Evolutionary conservation across 108 stramenopile species (phyloP).

Genomic region (Skeletonema grethae): DNA sequence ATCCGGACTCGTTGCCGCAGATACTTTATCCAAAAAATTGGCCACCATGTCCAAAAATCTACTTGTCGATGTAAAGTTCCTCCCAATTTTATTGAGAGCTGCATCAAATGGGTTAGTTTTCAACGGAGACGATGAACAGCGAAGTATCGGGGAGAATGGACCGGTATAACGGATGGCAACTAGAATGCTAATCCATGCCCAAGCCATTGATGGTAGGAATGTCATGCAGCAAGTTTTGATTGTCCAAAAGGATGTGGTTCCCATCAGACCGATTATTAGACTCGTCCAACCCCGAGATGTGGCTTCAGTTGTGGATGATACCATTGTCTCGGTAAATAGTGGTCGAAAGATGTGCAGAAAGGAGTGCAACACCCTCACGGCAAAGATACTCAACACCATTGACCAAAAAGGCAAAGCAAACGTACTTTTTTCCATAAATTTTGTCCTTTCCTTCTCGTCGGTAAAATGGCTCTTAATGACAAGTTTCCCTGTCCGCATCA

Average conservation of each 20-base stretch:
- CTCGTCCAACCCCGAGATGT: slow-evolving; percentile 2
- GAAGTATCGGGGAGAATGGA: slow-evolving; percentile 23
- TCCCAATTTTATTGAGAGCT: slow-evolving; percentile 12
- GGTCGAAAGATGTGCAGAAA: not conserved
- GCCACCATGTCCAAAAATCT: slow-evolving; percentile 45
- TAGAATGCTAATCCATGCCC: slow-evolving; percentile 17
- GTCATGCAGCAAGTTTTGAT: not conserved
- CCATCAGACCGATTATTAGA: not conserved
- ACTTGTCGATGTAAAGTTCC: slow-evolving; percentile 33
- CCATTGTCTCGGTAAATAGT: slow-evolving; percentile 3
- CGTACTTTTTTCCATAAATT: slow-evolving; percentile 10
- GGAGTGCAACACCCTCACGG: not conserved
- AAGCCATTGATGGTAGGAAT: slow-evolving; percentile 25
- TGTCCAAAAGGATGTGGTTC: slow-evolving; percentile 14
- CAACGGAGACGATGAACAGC: slow-evolving; percentile 34
- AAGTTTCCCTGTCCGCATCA: slow-evolving; percentile 8
- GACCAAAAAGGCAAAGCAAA: slow-evolving; percentile 42
- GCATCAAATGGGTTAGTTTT: slow-evolving; percentile 40
- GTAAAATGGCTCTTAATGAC: slow-evolving; percentile 25
- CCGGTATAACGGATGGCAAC: slow-evolving; percentile 21
- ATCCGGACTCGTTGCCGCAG: slow-evolving; percentile 21
- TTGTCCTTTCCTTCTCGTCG: slow-evolving; percentile 5
- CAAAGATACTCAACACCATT: slow-evolving; percentile 8
- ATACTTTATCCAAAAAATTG: slow-evolving; percentile 25
- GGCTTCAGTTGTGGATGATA: not conserved